Conservation (phyloP, 768 basidiomycete species). For the Saitozyma podzolica region DNA sequence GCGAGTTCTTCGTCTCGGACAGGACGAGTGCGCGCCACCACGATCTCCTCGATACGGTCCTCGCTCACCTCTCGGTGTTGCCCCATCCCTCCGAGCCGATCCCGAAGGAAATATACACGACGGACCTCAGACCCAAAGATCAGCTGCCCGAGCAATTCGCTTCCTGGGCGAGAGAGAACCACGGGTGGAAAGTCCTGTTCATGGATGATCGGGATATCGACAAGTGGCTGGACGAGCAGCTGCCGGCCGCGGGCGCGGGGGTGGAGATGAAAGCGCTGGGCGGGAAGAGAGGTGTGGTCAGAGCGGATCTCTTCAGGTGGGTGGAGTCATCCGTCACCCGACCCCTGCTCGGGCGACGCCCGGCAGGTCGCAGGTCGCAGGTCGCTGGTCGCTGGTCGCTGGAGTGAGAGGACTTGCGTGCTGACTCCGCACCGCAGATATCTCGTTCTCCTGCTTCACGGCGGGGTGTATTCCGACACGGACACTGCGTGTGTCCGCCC, state of each 20-base stretch:
- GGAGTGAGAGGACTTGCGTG: too few species aligned
- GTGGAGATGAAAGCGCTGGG: slow-evolving; percentile 19
- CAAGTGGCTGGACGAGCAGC: slow-evolving; percentile 15
- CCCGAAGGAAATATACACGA: slow-evolving; percentile 33
- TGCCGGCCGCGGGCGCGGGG: slow-evolving; percentile 6
- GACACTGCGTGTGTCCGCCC: slow-evolving; percentile 35
- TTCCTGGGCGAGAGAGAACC: slow-evolving; percentile 21
- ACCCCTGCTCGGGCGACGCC: too few species aligned
- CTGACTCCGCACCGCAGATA: too few species aligned
- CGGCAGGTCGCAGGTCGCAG: too few species aligned
- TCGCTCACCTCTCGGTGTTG: slow-evolving; percentile 10
- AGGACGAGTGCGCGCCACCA: not conserved
- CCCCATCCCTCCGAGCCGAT: slow-evolving; percentile 9
- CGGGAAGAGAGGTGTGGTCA: slow-evolving; percentile 18
- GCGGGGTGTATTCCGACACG: slow-evolving; percentile 43
- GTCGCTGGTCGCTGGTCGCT: too few species aligned
- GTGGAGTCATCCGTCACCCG: too few species aligned
- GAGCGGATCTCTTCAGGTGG: slow-evolving; percentile 25
- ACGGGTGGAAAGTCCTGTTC: slow-evolving; percentile 19
- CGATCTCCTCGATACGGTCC: slow-evolving; percentile 4
- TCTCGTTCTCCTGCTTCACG: slow-evolving; percentile 33
- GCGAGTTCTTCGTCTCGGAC: slow-evolving; percentile 11
- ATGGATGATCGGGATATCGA: slow-evolving; percentile 25
- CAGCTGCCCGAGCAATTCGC: slow-evolving; percentile 30
- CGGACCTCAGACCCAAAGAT: slow-evolving; percentile 10